Conservation (phyloP, 2,329 filamentous ascomycete species). For the Talaromyces pinophilus region DNA sequence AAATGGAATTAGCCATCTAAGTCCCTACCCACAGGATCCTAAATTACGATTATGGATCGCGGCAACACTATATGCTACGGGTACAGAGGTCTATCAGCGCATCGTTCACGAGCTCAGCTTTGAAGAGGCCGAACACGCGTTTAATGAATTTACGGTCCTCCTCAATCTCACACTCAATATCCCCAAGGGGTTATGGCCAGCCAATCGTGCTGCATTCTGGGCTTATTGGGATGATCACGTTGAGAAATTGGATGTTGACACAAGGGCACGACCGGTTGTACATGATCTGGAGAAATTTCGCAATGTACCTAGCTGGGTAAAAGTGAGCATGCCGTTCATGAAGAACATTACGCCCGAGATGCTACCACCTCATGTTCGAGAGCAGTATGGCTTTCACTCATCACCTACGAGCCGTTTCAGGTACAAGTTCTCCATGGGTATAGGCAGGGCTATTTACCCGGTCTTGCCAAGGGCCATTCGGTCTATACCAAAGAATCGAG, state of each 20-base stretch:
- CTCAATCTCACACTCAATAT: constrained; percentile 32
- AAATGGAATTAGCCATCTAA: constrained; percentile 3
- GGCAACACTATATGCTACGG: constrained; percentile 40
- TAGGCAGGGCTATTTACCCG: constrained; percentile 38
- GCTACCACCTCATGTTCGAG: constrained; percentile 36
- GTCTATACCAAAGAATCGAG: constrained; percentile 35
- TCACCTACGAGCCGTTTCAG: constrained; percentile 30
- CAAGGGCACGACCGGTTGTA: constrained; percentile 34
- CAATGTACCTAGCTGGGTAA: constrained; percentile 35
- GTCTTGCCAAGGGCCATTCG: constrained; percentile 35
- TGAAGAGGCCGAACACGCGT: constrained; percentile 35
- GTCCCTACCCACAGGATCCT: constrained; percentile 27
- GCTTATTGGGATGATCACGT: constrained; percentile 40
- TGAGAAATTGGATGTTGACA: constrained; percentile 31
- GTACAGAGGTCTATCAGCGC: constrained; percentile 41
- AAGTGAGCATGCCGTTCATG: constrained; percentile 35
- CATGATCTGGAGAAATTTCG: constrained; percentile 31
- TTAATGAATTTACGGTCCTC: constrained; percentile 35
- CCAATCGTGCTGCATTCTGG: constrained; percentile 37
- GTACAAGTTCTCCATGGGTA: constrained; percentile 37
- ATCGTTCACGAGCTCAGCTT: constrained; percentile 38
- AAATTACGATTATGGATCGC: constrained; percentile 36
- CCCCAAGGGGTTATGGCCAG: constrained; percentile 35
- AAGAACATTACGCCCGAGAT: constrained; percentile 37
- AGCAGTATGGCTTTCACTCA: constrained; percentile 38